phyloP scores from a whole-genome alignment of 805 yeast species.

The Starmerella floricola region DNA sequence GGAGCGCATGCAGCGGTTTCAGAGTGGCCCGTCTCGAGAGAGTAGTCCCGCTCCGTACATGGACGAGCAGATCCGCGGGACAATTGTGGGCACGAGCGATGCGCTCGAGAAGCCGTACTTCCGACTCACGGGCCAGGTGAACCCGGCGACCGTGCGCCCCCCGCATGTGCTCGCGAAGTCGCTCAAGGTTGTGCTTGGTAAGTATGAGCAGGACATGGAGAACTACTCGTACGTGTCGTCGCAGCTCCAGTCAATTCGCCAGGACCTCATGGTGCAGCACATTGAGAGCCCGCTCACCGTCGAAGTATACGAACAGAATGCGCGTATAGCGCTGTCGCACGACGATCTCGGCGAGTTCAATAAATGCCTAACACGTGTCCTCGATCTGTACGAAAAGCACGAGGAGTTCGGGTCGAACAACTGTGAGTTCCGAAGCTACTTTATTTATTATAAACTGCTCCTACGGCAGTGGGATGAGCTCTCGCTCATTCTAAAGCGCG shows the following conservation, averaged over 20 bases:
- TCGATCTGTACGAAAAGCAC: constrained; percentile 25
- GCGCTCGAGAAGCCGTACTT: constrained; percentile 65
- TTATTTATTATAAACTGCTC: constrained; percentile 11
- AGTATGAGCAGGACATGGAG: constrained; percentile 40
- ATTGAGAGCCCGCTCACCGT: constrained; percentile 67
- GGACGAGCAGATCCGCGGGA: constrained; percentile 14
- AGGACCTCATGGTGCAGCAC: constrained; percentile 85
- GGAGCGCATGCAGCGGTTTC: constrained; percentile 3
- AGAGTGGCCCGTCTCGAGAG: neutral
- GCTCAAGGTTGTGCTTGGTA: constrained; percentile 40
- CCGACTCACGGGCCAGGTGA: constrained; percentile 82
- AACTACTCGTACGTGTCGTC: constrained; percentile 66
- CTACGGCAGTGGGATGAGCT: constrained; percentile 11
- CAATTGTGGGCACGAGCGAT: constrained; percentile 51
- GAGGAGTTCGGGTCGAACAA: neutral
- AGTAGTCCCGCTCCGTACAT: constrained; percentile 7
- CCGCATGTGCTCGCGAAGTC: constrained; percentile 47
- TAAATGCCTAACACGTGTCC: constrained; percentile 80
- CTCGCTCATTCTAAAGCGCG: neutral
- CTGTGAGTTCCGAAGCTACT: constrained; percentile 14
- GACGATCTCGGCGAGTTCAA: constrained; percentile 87
- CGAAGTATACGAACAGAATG: constrained; percentile 72
- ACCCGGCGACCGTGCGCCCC: constrained; percentile 75
- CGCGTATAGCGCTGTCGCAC: constrained; percentile 71
- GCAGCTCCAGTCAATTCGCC: constrained; percentile 85